Evolutionary conservation across 495 filamentous ascomycete species (phyloP).

Genomic region (Neurospora hispaniola): DNA sequence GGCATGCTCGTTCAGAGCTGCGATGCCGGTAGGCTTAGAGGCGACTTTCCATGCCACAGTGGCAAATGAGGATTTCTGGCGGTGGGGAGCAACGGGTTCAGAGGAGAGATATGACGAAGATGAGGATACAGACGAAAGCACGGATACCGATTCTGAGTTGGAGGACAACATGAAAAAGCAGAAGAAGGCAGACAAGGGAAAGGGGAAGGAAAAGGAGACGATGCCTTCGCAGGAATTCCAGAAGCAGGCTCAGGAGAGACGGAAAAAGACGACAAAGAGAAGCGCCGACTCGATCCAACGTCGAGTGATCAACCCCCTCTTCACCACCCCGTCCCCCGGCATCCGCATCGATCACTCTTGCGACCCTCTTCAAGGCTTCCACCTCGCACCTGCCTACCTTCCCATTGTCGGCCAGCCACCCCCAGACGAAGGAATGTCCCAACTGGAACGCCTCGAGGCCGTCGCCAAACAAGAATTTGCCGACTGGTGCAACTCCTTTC

Average conservation of each 20-base stretch:
- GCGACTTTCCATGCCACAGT: neutral
- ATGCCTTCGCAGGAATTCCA: neutral
- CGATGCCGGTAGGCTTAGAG: neutral
- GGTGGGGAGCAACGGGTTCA: neutral
- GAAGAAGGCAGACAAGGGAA: neutral
- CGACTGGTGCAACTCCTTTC: conserved; percentile 15
- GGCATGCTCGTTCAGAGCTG: neutral
- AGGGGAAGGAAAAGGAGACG: neutral
- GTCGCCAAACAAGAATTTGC: conserved; percentile 14
- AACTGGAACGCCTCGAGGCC: neutral
- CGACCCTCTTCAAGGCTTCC: conserved; percentile 20
- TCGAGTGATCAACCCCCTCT: conserved; percentile 11
- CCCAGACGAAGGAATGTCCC: neutral
- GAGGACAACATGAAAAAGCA: neutral
- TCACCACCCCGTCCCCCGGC: neutral
- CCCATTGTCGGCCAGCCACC: conserved; percentile 2
- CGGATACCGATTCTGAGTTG: neutral
- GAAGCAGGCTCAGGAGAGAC: neutral
- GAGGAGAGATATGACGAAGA: neutral
- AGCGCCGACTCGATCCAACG: neutral
- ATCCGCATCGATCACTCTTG: conserved; percentile 11
- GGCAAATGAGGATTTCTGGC: neutral
- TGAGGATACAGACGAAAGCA: neutral
- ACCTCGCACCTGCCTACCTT: conserved; percentile 14
- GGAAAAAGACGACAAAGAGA: neutral